A percentile compares a stretch with the other conserved stretches of the same genome.
phyloP scores from a whole-genome alignment of 108 stramenopile species.

The Hondaea fermentalgiana region DNA sequence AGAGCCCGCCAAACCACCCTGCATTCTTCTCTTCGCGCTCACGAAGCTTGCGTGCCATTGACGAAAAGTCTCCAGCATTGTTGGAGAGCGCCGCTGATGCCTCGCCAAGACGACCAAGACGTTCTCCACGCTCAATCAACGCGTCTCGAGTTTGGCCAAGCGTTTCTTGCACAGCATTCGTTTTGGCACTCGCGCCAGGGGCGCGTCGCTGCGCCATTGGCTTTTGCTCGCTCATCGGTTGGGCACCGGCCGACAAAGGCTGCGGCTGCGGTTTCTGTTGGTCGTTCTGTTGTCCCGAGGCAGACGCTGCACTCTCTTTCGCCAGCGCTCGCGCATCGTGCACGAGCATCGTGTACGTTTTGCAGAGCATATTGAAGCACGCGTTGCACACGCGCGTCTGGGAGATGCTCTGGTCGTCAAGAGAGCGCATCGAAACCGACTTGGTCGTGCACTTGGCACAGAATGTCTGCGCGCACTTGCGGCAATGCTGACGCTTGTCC shows the following conservation, averaged over 20 bases:
- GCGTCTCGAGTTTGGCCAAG: neutral
- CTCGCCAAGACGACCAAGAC: neutral
- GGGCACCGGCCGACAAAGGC: neutral
- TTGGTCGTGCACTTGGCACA: neutral
- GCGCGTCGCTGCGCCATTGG: neutral
- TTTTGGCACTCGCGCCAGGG: neutral
- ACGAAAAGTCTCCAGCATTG: neutral
- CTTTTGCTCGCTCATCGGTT: neutral
- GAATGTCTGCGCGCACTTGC: neutral
- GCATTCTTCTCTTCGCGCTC: conserved; percentile 12
- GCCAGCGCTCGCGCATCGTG: neutral
- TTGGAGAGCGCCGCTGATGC: neutral
- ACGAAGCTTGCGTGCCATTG: neutral
- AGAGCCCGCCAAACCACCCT: neutral
- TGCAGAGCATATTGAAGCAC: neutral
- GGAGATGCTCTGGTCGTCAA: neutral
- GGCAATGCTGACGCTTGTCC: neutral
- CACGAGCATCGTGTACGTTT: neutral
- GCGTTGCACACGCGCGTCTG: neutral
- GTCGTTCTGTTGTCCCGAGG: neutral
- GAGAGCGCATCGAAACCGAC: neutral
- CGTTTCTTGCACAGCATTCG: neutral
- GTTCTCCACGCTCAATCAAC: neutral
- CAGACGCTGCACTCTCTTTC: neutral
- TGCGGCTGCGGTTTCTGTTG: neutral